Base-by-base conservation (phyloP, 2,329 filamentous ascomycete species). In the Metarhizium brunneum region DNA sequence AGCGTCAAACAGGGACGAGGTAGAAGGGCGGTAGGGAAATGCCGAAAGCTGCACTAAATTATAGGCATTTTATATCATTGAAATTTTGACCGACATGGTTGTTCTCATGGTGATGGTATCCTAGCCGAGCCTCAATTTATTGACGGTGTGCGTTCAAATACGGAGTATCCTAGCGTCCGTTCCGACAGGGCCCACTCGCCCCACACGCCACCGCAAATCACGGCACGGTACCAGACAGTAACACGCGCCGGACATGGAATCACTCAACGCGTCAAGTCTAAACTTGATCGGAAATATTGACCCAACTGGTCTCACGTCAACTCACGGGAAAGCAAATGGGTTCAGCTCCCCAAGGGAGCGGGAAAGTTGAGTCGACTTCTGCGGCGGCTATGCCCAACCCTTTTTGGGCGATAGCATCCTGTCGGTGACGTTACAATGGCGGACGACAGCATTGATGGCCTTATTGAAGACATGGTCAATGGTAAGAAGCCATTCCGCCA, bases 381-480 rank as follows among this genome's bases (percentile, higher is more conserved):
- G 14, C 45, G 30, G 10, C 42, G 30, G 6, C 29, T 35, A 42
- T 43, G 47, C 2, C 13, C 14, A 11, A 10, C 3, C n/a, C 2
- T 18, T n/a, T 13, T 14, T 18, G 20, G 13, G 6, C 45, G 6
- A 20, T 25, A 48, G 25, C 45, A 48, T 14, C 25, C 45, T 42
- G 8, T 20, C n/a, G 18, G 55, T 50, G 36, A 55, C 42, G 54
- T 56, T 53, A 55, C 56, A 60, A 61, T 56, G 59, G 61, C 53
- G 16, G 67, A 71, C 55, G 60, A 66, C 48, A 68, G 72, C 53
- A 66, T 74, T 50, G 59, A 64, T 53, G 58, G 65, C 32, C 63
- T 76, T 35, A 65, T 73, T 48, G 64, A 66, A 20, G 69, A 75
- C 60, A 62, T 76, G 48, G 60, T 74, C 35, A 61, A 63, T 50